Percentiles rank a stretch among this genome's conserved stretches.
Evolutionary conservation across 148 eudicot species (phyloP).

Genomic region (Selenicereus undatus): DNA sequence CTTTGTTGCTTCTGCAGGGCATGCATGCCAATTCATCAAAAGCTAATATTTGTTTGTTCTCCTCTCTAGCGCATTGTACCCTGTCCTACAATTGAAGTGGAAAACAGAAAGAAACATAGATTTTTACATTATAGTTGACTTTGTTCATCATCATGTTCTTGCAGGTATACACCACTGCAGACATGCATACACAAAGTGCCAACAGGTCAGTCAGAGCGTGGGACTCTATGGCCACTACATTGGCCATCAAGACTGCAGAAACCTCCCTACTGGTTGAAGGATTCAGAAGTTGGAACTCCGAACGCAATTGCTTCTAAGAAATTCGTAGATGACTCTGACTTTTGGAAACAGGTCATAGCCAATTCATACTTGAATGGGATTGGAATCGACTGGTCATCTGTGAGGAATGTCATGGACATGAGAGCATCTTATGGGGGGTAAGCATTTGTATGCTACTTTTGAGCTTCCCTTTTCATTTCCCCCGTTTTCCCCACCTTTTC

Average conservation of each 20-base stretch:
- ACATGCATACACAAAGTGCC: slow-evolving; percentile 72
- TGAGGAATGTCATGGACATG: slow-evolving; percentile 86
- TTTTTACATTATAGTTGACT: background rate
- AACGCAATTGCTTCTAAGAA: slow-evolving; percentile 64
- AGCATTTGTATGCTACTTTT: slow-evolving; percentile 10
- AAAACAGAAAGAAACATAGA: too few relatives aligned
- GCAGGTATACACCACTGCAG: slow-evolving; percentile 54
- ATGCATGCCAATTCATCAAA: background rate
- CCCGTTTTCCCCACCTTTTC: background rate
- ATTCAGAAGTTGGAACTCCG: slow-evolving; percentile 52
- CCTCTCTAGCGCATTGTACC: too few relatives aligned
- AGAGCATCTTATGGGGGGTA: slow-evolving; percentile 80
- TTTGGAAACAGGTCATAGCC: slow-evolving; percentile 53
- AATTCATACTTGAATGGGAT: slow-evolving; percentile 56
- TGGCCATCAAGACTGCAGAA: slow-evolving; percentile 64
- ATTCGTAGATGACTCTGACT: slow-evolving; percentile 50
- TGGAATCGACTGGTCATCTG: slow-evolving; percentile 62
- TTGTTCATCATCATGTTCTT: background rate
- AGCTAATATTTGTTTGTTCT: background rate
- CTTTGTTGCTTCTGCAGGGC: too few relatives aligned
- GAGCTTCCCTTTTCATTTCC: background rate
- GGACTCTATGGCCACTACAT: slow-evolving; percentile 56
- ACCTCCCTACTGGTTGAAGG: slow-evolving; percentile 64
- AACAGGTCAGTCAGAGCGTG: slow-evolving; percentile 44
- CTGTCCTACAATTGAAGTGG: too few relatives aligned